Conservation (phyloP, 345 rosid genomes). For the Hibiscus syriacus region DNA sequence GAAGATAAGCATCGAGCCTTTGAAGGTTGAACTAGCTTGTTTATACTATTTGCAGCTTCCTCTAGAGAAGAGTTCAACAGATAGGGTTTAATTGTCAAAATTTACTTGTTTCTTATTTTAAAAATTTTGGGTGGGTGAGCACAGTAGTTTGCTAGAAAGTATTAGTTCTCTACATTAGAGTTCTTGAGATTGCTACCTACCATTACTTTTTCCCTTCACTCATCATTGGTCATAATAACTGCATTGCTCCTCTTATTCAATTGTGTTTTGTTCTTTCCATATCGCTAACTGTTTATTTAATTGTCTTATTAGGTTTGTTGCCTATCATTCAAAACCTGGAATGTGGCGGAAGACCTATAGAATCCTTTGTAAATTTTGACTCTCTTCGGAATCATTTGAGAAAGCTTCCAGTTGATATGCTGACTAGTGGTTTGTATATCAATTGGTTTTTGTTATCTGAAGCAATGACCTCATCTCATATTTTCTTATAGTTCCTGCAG, state of each 20-base stretch:
- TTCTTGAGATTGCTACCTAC: not conserved
- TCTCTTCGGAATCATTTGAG: constrained; percentile 29
- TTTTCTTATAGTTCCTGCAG: not conserved
- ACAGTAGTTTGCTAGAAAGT: not conserved
- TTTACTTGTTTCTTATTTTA: constrained; percentile 1
- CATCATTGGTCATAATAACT: not conserved
- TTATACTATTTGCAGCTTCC: too few species aligned
- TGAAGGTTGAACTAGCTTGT: constrained; percentile 79
- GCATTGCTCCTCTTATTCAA: not conserved
- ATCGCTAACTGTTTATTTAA: not conserved
- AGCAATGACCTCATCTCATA: too few species aligned
- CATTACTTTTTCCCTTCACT: not conserved
- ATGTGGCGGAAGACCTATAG: too few species aligned
- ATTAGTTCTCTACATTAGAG: not conserved
- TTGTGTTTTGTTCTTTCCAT: not conserved
- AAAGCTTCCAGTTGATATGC: constrained; percentile 51
- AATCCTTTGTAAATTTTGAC: constrained; percentile 33
- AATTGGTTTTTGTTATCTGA: not conserved
- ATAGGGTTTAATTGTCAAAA: constrained; percentile 25
- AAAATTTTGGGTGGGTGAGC: not conserved
- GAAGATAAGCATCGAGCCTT: constrained; percentile 37
- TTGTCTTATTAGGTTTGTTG: too few species aligned
- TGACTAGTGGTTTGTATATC: constrained; percentile 39
- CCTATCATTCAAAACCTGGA: too few species aligned
- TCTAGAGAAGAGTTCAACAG: constrained; percentile 62